A percentile compares a stretch with the other conserved stretches of the same genome.
phyloP scores from a whole-genome alignment of 495 filamentous ascomycete genomes.

The Podospora conica region DNA sequence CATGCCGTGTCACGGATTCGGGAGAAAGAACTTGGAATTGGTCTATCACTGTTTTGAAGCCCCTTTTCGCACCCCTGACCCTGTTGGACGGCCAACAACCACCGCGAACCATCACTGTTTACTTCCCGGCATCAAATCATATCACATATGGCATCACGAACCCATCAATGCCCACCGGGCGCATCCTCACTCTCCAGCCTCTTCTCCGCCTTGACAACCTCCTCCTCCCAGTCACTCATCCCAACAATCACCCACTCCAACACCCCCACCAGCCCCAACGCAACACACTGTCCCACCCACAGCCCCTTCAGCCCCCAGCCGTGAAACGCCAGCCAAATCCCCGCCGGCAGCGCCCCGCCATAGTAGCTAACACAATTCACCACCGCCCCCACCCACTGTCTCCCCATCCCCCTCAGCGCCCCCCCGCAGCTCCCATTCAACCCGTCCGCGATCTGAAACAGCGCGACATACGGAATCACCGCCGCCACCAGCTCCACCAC shows the following conservation, averaged over 20 bases:
- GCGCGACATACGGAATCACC: conserved; percentile 75
- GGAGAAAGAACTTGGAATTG: not conserved
- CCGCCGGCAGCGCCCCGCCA: conserved; percentile 72
- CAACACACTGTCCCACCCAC: conserved; percentile 89
- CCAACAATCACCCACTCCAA: conserved; percentile 79
- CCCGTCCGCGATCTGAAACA: conserved; percentile 91
- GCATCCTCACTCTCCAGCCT: conserved; percentile 56
- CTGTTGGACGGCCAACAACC: not conserved
- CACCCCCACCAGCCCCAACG: conserved; percentile 72
- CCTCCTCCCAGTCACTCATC: conserved; percentile 68
- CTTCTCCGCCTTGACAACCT: conserved; percentile 70
- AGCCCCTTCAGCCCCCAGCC: conserved; percentile 80
- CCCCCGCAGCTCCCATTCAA: conserved; percentile 83
- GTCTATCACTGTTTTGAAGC: not conserved
- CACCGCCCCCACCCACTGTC: conserved; percentile 82
- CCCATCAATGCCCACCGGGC: not conserved
- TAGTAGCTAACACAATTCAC: conserved; percentile 87
- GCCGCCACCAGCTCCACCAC: conserved; percentile 72
- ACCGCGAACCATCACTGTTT: not conserved
- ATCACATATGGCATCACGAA: not conserved
- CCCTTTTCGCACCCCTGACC: not conserved
- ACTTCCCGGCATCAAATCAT: not conserved
- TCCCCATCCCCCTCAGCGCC: conserved; percentile 73
- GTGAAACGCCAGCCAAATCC: conserved; percentile 74
- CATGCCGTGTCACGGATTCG: not conserved